A percentile compares a stretch with the other conserved stretches of the same genome.
phyloP scores from a whole-genome alignment of 495 filamentous ascomycete species.

The Penicillium coffeae region DNA sequence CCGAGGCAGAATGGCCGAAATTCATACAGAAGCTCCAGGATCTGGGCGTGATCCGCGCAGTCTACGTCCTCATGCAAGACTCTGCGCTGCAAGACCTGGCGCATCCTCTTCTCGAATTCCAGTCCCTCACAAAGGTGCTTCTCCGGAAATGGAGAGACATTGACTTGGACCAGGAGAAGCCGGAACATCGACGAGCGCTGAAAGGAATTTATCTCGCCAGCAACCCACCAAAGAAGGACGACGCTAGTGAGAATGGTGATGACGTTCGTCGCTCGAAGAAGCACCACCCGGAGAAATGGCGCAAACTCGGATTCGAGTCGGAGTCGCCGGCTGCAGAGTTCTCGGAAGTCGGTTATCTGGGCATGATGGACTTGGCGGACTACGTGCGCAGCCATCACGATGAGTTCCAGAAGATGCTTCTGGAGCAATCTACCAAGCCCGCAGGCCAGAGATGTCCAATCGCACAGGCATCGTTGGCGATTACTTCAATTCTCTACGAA shows the following conservation, averaged over 20 bases:
- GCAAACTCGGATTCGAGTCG: slow-evolving; percentile 85
- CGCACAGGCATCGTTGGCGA: slow-evolving; percentile 78
- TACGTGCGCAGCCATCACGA: slow-evolving; percentile 89
- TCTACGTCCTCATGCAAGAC: slow-evolving; percentile 89
- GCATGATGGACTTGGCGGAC: slow-evolving; percentile 96
- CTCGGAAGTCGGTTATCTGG: slow-evolving; percentile 78
- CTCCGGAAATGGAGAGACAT: slow-evolving; percentile 89
- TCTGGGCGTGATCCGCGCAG: slow-evolving; percentile 86
- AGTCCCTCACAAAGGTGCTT: slow-evolving; percentile 85
- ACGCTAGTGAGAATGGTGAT: slow-evolving; percentile 26
- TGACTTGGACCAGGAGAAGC: slow-evolving; percentile 73
- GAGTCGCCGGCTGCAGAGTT: slow-evolving; percentile 86
- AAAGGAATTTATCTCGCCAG: slow-evolving; percentile 82
- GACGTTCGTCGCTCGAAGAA: slow-evolving; percentile 55
- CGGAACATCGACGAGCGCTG: slow-evolving; percentile 83
- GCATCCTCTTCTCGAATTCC: slow-evolving; percentile 88
- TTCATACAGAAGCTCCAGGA: slow-evolving; percentile 94
- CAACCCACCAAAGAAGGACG: slow-evolving; percentile 56
- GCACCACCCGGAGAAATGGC: slow-evolving; percentile 91
- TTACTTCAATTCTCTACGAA: slow-evolving; percentile 86
- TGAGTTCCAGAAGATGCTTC: slow-evolving; percentile 81
- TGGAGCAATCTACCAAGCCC: slow-evolving; percentile 81
- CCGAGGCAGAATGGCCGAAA: slow-evolving; percentile 79
- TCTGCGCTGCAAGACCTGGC: slow-evolving; percentile 90
- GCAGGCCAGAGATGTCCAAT: slow-evolving; percentile 77